Conservation (phyloP, 176 grass and related monocot species). For the Carex myosuroides region DNA sequence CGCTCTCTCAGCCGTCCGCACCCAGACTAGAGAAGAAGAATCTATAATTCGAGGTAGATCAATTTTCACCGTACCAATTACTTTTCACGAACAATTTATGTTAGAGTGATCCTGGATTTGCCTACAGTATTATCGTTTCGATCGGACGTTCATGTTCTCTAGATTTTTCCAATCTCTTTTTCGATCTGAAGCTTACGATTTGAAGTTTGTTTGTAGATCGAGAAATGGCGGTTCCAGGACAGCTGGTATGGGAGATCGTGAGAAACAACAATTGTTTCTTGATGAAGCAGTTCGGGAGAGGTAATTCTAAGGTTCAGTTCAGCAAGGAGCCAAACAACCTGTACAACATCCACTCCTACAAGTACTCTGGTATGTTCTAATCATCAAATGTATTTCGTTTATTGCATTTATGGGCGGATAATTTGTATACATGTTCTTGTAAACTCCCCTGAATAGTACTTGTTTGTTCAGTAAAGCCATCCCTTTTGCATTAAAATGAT, state of each 20-base stretch:
- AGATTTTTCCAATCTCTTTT: background rate
- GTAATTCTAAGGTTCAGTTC: slow-evolving; percentile 86
- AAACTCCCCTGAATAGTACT: background rate
- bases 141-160: too few species aligned
- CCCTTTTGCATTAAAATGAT: too few species aligned
- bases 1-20: background rate
- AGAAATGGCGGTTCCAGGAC: slow-evolving; percentile 61
- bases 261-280: slow-evolving; percentile 83
- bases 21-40: background rate
- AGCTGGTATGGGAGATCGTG: slow-evolving; percentile 90
- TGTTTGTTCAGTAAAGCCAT: background rate
- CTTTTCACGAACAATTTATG: too few species aligned
- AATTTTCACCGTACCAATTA: background rate
- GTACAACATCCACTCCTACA: slow-evolving; percentile 86
- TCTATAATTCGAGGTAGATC: background rate
- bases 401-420: background rate
- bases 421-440: background rate
- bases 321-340: slow-evolving; percentile 95
- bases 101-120: too few species aligned
- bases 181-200: slow-evolving; percentile 6
- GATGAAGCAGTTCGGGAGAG: slow-evolving; percentile 83
- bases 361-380: slow-evolving; percentile 48
- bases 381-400: background rate
- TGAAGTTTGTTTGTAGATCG: background rate
- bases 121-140: too few species aligned